A percentile compares a stretch with the other conserved stretches of the same genome.
Conservation (phyloP, 306 rosid species). For the Oemleria cerasiformis region DNA sequence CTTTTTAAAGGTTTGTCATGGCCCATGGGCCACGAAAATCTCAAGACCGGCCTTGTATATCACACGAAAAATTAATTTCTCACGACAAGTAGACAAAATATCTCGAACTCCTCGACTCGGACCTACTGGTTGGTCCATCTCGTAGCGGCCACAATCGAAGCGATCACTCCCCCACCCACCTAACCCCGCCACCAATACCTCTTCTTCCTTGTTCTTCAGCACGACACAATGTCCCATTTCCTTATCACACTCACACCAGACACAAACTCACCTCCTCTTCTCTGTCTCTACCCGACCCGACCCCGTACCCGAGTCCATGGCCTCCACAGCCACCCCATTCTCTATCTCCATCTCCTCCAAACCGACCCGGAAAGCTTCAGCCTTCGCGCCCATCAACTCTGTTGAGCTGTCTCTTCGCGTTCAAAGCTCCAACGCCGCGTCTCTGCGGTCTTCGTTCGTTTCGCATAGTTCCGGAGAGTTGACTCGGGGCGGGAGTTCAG, state of each 20-base stretch:
- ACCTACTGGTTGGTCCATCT: conserved; percentile 8
- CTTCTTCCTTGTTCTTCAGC: conserved; percentile 9
- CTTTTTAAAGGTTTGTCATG: no score
- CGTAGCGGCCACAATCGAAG: neutral
- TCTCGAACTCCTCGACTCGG: neutral
- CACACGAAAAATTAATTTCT: neutral
- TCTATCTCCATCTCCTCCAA: conserved; percentile 46
- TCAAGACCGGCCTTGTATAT: neutral
- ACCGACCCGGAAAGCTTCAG: conserved; percentile 16
- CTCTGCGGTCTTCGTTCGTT: conserved; percentile 26
- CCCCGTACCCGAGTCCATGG: conserved; percentile 36
- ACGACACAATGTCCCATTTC: neutral
- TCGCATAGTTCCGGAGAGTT: conserved; percentile 19
- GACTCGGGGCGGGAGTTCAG: conserved; percentile 20
- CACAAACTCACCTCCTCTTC: neutral
- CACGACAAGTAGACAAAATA: neutral
- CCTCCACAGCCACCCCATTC: conserved; percentile 43
- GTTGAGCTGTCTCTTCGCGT: conserved; percentile 25
- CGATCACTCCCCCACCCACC: conserved; percentile 11
- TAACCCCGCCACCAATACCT: neutral
- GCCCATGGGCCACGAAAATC: no score
- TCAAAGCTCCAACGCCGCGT: conserved; percentile 28
- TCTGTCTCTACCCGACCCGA: conserved; percentile 1
- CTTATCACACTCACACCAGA: conserved; percentile 30
- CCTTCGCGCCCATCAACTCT: conserved; percentile 27